Base-by-base conservation (phyloP, 768 basidiomycete genomes). In the Lepiota venenata region DNA sequence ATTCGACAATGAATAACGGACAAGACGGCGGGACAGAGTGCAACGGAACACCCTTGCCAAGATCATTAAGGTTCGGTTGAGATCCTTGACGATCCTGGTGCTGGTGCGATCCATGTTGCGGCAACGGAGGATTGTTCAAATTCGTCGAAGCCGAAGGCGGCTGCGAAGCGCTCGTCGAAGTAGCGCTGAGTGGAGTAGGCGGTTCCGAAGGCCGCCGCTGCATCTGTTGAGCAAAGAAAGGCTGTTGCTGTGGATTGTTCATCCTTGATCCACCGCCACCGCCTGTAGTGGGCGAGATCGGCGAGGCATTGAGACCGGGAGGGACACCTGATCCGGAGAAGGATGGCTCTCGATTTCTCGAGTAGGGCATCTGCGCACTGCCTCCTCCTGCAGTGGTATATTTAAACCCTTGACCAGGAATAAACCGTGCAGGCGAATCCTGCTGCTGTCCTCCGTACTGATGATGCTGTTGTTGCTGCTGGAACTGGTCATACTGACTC, bases 1-100 rank as follows among this genome's bases (percentile, higher is more conserved):
- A 99, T 69, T 97, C 91, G 62, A 98, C 89, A 61, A 98, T 95
- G 77, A 83, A 98, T 7, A 99, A 80, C n/a, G 90, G 93, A 76
- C 88, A 91, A 35, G 85, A 83, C 11, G 87, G 67, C 0, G 94
- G 87, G 39, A 99, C 86, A 45, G 88, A 70, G 65, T 87, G 84
- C 15, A 98, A 78, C 0, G 94, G 93, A 0, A 98, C 82, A 35
- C 96, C 96, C 64, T 87, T 88, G 47, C 96, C 95, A 20, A 96
- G 84, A 10, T 93, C 77, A n/a, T 66, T 63, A 47, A 77, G 70
- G 32, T 63, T 59, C 27, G 57, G 62, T 37, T 63, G 57, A 15
- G 25, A 25, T 25, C 41, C 50, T 5, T 54, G 51, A 18, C 25
- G 35, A 12, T 36, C 36, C 25, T 21, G 22, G 22, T 38, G 42